phyloP scores from a whole-genome alignment of 2,329 filamentous ascomycete species.

The Pleoardoris graminearum region DNA sequence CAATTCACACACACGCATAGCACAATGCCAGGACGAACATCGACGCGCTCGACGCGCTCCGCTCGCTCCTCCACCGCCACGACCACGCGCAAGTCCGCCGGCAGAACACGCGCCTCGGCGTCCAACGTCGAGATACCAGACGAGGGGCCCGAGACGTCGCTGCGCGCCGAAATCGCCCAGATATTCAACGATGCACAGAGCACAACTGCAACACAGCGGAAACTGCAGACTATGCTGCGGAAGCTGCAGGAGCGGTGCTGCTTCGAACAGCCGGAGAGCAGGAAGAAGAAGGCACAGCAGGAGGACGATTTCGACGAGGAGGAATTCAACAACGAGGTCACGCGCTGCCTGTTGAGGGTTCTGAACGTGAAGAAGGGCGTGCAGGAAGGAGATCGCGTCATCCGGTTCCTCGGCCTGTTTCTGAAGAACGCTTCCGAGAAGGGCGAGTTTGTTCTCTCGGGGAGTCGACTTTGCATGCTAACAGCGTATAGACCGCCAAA shows the following conservation, averaged over 20 bases:
- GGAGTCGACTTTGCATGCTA: slow-evolving; percentile 7
- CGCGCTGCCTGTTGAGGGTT: slow-evolving; percentile 77
- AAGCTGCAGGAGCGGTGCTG: slow-evolving; percentile 88
- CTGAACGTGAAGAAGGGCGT: slow-evolving; percentile 92
- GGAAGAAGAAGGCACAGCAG: slow-evolving; percentile 48
- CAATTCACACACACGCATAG: slow-evolving; percentile 1
- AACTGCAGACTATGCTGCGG: slow-evolving; percentile 81
- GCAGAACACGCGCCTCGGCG: slow-evolving; percentile 43
- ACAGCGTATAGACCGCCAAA: slow-evolving; percentile 32
- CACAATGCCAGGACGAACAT: slow-evolving; percentile 53
- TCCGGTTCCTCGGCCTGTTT: slow-evolving; percentile 88
- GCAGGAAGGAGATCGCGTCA: slow-evolving; percentile 78
- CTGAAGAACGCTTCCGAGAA: slow-evolving; percentile 69
- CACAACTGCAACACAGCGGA: slow-evolving; percentile 86
- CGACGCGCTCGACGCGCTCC: slow-evolving; percentile 50
- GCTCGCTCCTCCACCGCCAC: slow-evolving; percentile 43
- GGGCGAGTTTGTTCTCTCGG: slow-evolving; percentile 43
- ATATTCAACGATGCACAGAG: slow-evolving; percentile 70
- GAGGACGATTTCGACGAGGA: slow-evolving; percentile 76
- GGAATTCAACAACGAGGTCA: slow-evolving; percentile 85
- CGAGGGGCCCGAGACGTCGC: slow-evolving; percentile 69
- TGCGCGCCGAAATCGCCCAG: slow-evolving; percentile 72
- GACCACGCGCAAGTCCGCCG: slow-evolving; percentile 49
- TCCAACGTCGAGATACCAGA: slow-evolving; percentile 61
- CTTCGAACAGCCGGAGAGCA: slow-evolving; percentile 55